Conservation (phyloP, 139 green algal species). For the Marvania coccoides region DNA sequence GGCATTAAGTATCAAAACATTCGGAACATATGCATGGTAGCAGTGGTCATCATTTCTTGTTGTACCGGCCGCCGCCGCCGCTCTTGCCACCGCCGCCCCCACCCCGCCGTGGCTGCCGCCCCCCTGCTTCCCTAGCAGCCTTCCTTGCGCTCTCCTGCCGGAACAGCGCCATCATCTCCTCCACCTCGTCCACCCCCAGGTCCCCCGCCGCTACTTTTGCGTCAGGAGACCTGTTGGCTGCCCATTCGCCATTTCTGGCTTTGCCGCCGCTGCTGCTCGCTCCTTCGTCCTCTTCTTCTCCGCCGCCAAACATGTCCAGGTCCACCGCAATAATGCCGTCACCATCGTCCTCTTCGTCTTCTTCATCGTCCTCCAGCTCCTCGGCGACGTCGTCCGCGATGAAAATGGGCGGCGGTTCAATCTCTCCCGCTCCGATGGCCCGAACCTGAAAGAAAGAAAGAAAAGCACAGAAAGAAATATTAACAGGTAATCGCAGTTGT, state of each 20-base stretch:
- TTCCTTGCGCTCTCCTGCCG: constrained; percentile 11
- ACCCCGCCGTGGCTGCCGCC: background rate
- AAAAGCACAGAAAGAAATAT: background rate
- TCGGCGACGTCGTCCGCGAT: background rate
- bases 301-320: constrained; percentile 20
- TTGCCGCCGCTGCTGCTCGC: background rate
- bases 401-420: constrained; percentile 33
- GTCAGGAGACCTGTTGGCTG: constrained; percentile 1
- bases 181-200: background rate
- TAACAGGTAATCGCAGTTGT: background rate
- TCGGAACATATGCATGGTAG: background rate
- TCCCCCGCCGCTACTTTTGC: background rate
- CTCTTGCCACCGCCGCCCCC: background rate
- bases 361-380: background rate
- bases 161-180: constrained; percentile 18
- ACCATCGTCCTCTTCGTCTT: constrained; percentile 11
- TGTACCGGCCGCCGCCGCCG: background rate
- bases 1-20: background rate
- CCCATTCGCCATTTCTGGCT: background rate
- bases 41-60: no score
- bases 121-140: background rate
- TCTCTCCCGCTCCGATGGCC: constrained; percentile 17
- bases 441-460: background rate
- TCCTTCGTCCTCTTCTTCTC: background rate
- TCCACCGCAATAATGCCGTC: constrained; percentile 11